phyloP scores from a whole-genome alignment of 129 eudicot species.

The Heracleum sosnowskyi region DNA sequence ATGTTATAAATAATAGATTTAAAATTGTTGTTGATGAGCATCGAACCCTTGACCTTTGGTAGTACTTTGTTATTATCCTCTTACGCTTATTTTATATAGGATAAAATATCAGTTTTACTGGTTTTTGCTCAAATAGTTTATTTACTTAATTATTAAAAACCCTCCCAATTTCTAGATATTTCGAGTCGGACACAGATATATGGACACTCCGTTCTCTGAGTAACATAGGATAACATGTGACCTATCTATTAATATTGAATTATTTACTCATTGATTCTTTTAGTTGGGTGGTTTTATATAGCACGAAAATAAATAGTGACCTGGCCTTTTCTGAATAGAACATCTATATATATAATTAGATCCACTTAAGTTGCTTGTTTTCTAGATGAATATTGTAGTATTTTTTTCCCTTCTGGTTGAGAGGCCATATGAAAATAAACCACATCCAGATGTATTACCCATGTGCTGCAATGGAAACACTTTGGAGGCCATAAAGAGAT shows the following conservation, averaged over 20 bases:
- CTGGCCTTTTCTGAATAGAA: neutral
- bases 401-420: neutral
- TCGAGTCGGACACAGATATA: neutral
- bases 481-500: neutral
- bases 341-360: neutral
- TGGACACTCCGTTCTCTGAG: neutral
- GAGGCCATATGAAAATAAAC: constrained; percentile 1
- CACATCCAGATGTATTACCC: neutral
- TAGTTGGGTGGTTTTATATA: neutral
- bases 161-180: neutral
- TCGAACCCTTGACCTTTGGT: too few relatives aligned
- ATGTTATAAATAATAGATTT: too few relatives aligned
- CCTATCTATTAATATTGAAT: neutral
- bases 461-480: neutral
- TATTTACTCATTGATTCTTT: neutral
- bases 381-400: neutral
- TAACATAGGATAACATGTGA: neutral
- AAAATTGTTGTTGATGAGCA: too few relatives aligned
- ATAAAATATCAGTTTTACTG: neutral
- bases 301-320: neutral
- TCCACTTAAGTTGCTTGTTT: neutral
- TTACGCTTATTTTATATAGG: too few relatives aligned
- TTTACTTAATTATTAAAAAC: neutral
- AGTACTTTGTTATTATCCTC: too few relatives aligned
- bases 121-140: neutral